phyloP scores from a whole-genome alignment of 371 early-diverging fungal genomes.

The Apophysomyces elegans region DNA sequence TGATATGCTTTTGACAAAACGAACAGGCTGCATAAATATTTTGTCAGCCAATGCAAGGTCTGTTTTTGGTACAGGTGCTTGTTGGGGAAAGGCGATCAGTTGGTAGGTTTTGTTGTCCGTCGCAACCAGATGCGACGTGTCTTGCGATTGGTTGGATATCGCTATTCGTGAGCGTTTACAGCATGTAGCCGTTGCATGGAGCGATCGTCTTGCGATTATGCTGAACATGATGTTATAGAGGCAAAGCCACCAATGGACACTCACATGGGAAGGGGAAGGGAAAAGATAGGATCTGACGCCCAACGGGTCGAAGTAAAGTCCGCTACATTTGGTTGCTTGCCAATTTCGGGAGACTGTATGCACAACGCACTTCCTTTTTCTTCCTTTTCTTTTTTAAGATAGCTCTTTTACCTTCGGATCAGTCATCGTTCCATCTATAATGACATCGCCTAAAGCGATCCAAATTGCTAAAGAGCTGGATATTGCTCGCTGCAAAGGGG shows the following conservation, averaged over 20 bases:
- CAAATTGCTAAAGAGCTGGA: slow-evolving; percentile 53
- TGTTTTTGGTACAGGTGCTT: slow-evolving; percentile 17
- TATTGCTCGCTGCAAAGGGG: slow-evolving; percentile 59
- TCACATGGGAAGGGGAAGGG: background rate
- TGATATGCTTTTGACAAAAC: slow-evolving; percentile 43
- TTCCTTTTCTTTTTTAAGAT: background rate
- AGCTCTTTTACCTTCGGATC: background rate
- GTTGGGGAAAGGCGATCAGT: slow-evolving; percentile 36
- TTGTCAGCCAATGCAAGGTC: slow-evolving; percentile 32
- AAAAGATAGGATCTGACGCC: background rate
- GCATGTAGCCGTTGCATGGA: background rate
- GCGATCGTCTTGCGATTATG: background rate
- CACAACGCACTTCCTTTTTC: background rate
- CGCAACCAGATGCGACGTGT: slow-evolving; percentile 10
- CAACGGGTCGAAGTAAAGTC: background rate
- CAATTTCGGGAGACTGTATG: slow-evolving; percentile 1
- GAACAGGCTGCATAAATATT: slow-evolving; percentile 46
- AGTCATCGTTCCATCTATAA: slow-evolving; percentile 7
- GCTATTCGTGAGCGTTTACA: background rate
- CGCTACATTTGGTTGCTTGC: slow-evolving; percentile 9
- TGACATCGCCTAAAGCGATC: slow-evolving; percentile 32
- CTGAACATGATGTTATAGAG: background rate
- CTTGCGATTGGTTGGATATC: background rate
- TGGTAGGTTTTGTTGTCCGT: slow-evolving; percentile 10
- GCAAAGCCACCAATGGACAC: background rate